Percentiles rank a stretch among this genome's conserved stretches.
These are phyloP conservation scores for Aspergillus egyptiacus DNA, from an alignment of 495 filamentous ascomycete genomes.

Conservation along the genomic window DNA sequence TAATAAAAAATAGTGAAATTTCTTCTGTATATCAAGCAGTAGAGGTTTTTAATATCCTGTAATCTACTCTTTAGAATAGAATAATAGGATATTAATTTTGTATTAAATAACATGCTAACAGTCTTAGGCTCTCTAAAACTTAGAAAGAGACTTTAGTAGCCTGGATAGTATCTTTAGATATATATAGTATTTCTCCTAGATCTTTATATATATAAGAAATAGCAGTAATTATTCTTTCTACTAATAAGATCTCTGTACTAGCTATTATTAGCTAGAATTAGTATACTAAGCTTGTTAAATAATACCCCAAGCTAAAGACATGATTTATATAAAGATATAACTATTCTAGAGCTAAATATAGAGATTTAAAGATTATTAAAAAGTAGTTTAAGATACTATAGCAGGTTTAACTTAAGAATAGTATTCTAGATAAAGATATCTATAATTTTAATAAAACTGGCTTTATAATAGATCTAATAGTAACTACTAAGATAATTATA, in stretches of 20 bases:
- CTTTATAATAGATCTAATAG: neutral
- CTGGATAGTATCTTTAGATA: neutral
- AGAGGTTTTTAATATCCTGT: neutral
- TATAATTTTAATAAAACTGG: conserved; percentile 3
- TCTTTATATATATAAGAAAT: neutral
- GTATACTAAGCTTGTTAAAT: neutral
- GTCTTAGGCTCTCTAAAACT: neutral
- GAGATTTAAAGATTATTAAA: neutral
- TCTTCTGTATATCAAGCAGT: neutral
- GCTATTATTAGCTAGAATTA: neutral
- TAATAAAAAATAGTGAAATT: conserved; percentile 7
- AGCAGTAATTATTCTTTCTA: neutral
- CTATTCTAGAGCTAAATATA: neutral
- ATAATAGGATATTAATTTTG: neutral
- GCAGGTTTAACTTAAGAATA: neutral
- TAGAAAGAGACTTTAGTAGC: neutral
- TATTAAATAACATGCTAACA: neutral
- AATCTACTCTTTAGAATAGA: neutral
- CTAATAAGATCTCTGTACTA: neutral
- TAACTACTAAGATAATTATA: neutral
- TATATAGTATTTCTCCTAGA: neutral
- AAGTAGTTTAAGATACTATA: neutral
- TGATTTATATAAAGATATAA: neutral
- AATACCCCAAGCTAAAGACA: neutral
- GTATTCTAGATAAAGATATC: neutral